Base-by-base conservation (phyloP, 495 filamentous ascomycete genomes). In the Amphirosellinia nigrospora region DNA sequence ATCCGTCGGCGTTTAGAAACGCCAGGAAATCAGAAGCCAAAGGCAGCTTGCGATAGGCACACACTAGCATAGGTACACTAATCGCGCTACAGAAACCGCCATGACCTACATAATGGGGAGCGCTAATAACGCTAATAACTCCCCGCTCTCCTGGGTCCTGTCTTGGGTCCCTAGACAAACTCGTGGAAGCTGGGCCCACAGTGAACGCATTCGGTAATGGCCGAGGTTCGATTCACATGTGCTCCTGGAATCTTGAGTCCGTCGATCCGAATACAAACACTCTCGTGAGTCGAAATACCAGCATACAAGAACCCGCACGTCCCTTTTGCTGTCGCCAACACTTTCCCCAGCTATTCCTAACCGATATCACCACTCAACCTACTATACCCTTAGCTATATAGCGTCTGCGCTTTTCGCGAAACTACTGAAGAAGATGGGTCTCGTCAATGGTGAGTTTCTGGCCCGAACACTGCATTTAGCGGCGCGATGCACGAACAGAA, bases 371-470 rank as follows among this genome's bases (percentile, higher is more conserved):
- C 38, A n/a, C 4, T 34, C 48, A 63, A 52, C 11, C 59, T 64
- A 32, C 59, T 64, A 30, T 46, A 43, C 59, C 63, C 67, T 19
- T 26, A 21, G 21, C 61, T 19, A 74, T 38, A 32, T 48, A 62
- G 34, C 64, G 68, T 23, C 41, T 48, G n/a, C 32, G 66, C 56
- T 69, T 72, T 66, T 65, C 60, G 60, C 66, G 21, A 11, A 39
- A 58, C 72, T 43, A 39, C 28, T 60, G 34, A 36, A 52, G 80
- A 89, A 71, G 69, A 96, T 96, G 93, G 88, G 92, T 89, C 88
- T 96, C 82, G 92, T 92, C 83, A 89, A 91, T 83, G 88, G 93
- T 93, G 88, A 52, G 81, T 63, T 66, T 26, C 2, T 46, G 11
- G 21, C 30, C 26, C 36, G 52, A 39, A 26, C 56, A 62, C 43